A percentile compares a stretch with the other conserved stretches of the same genome.
Conservation (phyloP, 306 rosid species). For the Dalbergia oliveri region DNA sequence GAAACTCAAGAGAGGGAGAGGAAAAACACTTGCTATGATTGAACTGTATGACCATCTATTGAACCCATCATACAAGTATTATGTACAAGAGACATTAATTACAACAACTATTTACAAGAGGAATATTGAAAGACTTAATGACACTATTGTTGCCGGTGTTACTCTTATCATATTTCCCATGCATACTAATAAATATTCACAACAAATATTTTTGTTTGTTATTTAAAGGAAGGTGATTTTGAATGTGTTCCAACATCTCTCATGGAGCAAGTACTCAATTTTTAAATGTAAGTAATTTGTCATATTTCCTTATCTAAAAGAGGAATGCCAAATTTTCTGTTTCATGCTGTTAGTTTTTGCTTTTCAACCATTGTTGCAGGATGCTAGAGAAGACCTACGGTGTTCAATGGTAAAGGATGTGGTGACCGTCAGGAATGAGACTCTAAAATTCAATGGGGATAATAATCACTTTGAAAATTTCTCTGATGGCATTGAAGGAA, state of each 20-base stretch:
- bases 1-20: no score
- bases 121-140: no score
- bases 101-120: no score
- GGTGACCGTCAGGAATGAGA: slow-evolving; percentile 79
- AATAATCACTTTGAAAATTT: slow-evolving; percentile 38
- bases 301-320: slow-evolving; percentile 24
- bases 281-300: slow-evolving; percentile 73
- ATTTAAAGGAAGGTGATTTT: slow-evolving; percentile 76
- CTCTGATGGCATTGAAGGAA: slow-evolving; percentile 55
- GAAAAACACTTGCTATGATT: no score
- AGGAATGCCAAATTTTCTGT: slow-evolving; percentile 30
- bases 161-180: no score
- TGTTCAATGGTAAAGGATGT: slow-evolving; percentile 88
- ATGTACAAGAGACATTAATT: no score
- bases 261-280: slow-evolving; percentile 81
- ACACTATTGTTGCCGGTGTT: no score
- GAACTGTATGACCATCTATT: no score
- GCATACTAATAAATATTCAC: no score
- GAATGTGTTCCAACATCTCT: slow-evolving; percentile 92
- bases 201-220: slow-evolving; percentile 38
- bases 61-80: no score
- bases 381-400: slow-evolving; percentile 86
- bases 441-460: slow-evolving; percentile 65
- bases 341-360: slow-evolving; percentile 34
- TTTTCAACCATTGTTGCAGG: slow-evolving; percentile 53